Evolutionary conservation across 805 yeast genomes (phyloP), one percentile per base, ranked within the genome.

Genomic region (Torulaspora gathmanii): DNA sequence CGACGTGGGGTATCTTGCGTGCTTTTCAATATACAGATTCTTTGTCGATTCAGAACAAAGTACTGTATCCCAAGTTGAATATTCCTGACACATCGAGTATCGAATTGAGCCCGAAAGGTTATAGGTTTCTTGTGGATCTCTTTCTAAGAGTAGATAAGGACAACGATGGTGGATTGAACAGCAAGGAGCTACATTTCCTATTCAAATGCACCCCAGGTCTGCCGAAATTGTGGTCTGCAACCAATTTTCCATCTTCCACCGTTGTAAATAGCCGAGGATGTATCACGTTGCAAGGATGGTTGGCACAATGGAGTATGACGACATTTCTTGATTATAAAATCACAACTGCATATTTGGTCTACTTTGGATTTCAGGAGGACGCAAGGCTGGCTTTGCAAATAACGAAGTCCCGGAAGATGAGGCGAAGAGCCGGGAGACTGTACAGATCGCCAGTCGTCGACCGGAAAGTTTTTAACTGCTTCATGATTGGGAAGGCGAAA

Each of bases 271-370:
- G 89, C 52, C 82, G 81, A 51, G 97, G 96, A 0, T 77, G 80
- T 60, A 89, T 93, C 3, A 88, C 98, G 0, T 66, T 93, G 22
- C 99, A 95, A 68, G 99, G 99, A 2, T 93, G 99, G 99, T 68
- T 93, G 30, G 99, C 99, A 0, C 98, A 91, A 58, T 93, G 99
- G 99, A 83, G 91, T 55, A 85, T 93, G 86, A 88, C 96, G 0
- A 91, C 98, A 0, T 89, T 80, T 54, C 69, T 93, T 25, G 95
- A 90, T 56, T 80, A 85, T 60, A 80, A 76, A 54, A 83, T 88
- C 0, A 89, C 98, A 0, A 73, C 93, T 40, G 95, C 88, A 40
- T 93, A 91, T 57, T 67, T 93, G 50, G 95, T 95, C 0, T 87
- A 86, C 67, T 73, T 93, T 45, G 99, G 99, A 0, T 91, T 84